phyloP scores from a whole-genome alignment of 1,284 basidiomycete genomes.

The Cryptococcus floricola region DNA sequence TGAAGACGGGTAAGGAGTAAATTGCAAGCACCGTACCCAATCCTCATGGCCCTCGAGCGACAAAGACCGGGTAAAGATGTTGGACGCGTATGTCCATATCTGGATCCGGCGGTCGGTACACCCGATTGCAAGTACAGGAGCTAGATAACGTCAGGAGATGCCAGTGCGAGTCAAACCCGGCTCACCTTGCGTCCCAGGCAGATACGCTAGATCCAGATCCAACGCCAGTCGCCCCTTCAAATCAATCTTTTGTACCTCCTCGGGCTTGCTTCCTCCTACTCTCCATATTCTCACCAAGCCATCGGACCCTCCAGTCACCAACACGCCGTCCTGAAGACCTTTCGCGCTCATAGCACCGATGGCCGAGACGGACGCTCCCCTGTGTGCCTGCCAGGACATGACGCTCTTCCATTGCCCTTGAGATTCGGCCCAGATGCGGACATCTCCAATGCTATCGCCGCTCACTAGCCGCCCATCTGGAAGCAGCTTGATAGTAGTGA shows the following conservation, averaged over 20 bases:
- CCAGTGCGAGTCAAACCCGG: neutral
- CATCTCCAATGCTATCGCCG: slow-evolving; percentile 67
- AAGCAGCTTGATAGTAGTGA: slow-evolving; percentile 71
- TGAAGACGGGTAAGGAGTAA: slow-evolving; percentile 51
- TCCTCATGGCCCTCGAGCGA: slow-evolving; percentile 85
- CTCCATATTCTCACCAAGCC: slow-evolving; percentile 69
- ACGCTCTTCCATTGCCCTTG: slow-evolving; percentile 6
- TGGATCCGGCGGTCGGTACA: slow-evolving; percentile 72
- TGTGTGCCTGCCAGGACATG: slow-evolving; percentile 57
- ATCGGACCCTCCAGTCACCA: slow-evolving; percentile 78
- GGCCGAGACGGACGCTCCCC: slow-evolving; percentile 61
- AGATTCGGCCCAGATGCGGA: slow-evolving; percentile 42
- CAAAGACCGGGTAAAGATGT: slow-evolving; percentile 46
- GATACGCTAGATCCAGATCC: slow-evolving; percentile 59
- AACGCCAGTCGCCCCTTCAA: slow-evolving; percentile 71
- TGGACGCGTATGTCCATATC: slow-evolving; percentile 67
- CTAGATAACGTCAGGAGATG: slow-evolving; percentile 48
- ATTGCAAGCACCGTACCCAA: slow-evolving; percentile 78
- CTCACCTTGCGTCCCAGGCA: slow-evolving; percentile 67
- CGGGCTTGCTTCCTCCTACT: slow-evolving; percentile 7
- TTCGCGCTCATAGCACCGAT: slow-evolving; percentile 52
- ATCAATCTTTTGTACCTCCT: slow-evolving; percentile 57
- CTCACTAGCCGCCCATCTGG: slow-evolving; percentile 54
- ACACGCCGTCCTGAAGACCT: slow-evolving; percentile 31
- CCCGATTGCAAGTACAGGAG: slow-evolving; percentile 67